phyloP scores from a whole-genome alignment of 441 rosid genomes.

The Euphorbia schlechtendalii region DNA sequence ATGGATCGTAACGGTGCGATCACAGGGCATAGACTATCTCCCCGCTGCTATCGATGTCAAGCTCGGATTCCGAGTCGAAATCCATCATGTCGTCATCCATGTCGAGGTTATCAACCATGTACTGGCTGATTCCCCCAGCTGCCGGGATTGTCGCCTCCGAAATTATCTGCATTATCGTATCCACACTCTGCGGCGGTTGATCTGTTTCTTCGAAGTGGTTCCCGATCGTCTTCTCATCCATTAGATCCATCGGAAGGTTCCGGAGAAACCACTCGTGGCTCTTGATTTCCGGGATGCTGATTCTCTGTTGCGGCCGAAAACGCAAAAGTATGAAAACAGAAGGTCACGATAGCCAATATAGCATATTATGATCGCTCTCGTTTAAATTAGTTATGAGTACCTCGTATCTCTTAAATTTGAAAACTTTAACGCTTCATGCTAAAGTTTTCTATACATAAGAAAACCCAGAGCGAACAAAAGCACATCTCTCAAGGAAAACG shows the following conservation, averaged over 20 bases:
- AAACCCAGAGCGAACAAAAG: neutral
- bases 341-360: neutral
- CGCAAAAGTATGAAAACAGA: neutral
- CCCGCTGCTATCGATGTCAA: slow-evolving; percentile 90
- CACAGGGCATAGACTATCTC: slow-evolving; percentile 84
- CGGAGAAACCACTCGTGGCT: slow-evolving; percentile 86
- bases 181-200: slow-evolving; percentile 74
- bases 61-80: slow-evolving; percentile 79
- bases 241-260: slow-evolving; percentile 80
- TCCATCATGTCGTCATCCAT: slow-evolving; percentile 86
- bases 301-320: slow-evolving; percentile 48
- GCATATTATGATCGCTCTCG: no score
- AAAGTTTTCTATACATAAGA: neutral
- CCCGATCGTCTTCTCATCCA: slow-evolving; percentile 53
- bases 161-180: slow-evolving; percentile 88
- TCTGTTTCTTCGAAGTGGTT: slow-evolving; percentile 79
- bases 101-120: slow-evolving; percentile 64
- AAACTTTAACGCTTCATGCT: neutral
- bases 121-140: slow-evolving; percentile 57
- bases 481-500: neutral
- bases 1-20: neutral
- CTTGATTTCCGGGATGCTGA: slow-evolving; percentile 74
- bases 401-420: neutral
- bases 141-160: slow-evolving; percentile 90
- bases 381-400: neutral